Evolutionary conservation across 208 protist species (phyloP).

Genomic region (Trypanosoma mega): DNA sequence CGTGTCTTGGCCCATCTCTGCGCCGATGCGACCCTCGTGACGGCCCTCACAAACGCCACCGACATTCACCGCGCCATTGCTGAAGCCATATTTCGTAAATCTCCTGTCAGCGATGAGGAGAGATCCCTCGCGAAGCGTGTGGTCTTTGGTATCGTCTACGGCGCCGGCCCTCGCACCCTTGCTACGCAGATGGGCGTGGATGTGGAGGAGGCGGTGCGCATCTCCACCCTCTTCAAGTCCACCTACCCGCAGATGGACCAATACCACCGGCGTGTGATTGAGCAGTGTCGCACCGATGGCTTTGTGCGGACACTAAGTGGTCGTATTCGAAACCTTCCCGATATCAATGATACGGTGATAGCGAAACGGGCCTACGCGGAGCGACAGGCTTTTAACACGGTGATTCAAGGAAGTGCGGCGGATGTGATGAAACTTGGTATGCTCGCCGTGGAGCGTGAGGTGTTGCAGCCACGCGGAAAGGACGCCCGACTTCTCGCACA

Average conservation of each 20-base stretch:
- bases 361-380: conserved; percentile 71
- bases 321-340: conserved; percentile 62
- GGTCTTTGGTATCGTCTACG: conserved; percentile 89
- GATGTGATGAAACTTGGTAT: conserved; percentile 91
- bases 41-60: conserved; percentile 53
- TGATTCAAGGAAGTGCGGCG: conserved; percentile 87
- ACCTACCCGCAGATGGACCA: conserved; percentile 65
- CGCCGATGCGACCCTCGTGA: conserved; percentile 56
- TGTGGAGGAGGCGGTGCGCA: conserved; percentile 57
- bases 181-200: conserved; percentile 65
- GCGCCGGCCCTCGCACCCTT: conserved; percentile 67
- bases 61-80: conserved; percentile 86
- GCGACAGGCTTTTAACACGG: conserved; percentile 91
- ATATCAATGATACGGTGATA: conserved; percentile 65
- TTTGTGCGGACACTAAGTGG: conserved; percentile 84
- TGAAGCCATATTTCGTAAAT: conserved; percentile 70
- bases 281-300: conserved; percentile 63
- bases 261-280: conserved; percentile 63
- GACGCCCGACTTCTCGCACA: conserved; percentile 57
- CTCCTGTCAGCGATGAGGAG: conserved; percentile 63
- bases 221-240: conserved; percentile 50
- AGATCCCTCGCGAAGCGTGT: conserved; percentile 77
- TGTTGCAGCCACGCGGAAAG: conserved; percentile 42
- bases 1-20: conserved; percentile 89
- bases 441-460: conserved; percentile 67